These are phyloP conservation scores for Sugiyamaella valdiviana DNA, from an alignment of 805 yeast species.

Conservation along the genomic window DNA sequence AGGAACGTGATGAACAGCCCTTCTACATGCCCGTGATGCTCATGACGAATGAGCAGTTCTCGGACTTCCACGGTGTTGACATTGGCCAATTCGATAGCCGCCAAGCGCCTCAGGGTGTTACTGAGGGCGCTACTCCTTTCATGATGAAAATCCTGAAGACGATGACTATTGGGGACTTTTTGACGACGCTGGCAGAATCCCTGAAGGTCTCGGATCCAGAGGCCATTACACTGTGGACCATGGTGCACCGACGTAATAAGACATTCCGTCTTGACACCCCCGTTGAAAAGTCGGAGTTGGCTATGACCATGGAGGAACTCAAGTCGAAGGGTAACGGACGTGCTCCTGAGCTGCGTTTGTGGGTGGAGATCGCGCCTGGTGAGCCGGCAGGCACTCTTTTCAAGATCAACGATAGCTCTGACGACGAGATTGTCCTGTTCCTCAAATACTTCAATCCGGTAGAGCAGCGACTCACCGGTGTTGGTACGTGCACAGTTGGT, in stretches of 20 bases:
- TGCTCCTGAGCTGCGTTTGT: constrained; percentile 49
- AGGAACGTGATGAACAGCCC: constrained; percentile 68
- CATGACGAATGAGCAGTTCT: constrained; percentile 49
- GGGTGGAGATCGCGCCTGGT: constrained; percentile 41
- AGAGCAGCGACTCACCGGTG: constrained; percentile 52
- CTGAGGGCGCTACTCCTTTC: constrained; percentile 42
- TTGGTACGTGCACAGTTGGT: constrained; percentile 51
- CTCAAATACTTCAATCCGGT: constrained; percentile 62
- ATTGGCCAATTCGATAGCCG: constrained; percentile 55
- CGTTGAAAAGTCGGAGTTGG: constrained; percentile 30
- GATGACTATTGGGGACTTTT: constrained; percentile 46
- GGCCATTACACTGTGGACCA: constrained; percentile 53
- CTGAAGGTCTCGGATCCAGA: constrained; percentile 33
- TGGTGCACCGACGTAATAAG: constrained; percentile 62
- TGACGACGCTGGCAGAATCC: constrained; percentile 42
- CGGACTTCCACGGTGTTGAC: constrained; percentile 66
- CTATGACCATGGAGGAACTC: constrained; percentile 41
- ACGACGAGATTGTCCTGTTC: constrained; percentile 22
- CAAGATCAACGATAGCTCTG: constrained; percentile 9
- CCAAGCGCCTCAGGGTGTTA: constrained; percentile 5
- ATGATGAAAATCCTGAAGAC: constrained; percentile 51
- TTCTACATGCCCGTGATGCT: constrained; percentile 53
- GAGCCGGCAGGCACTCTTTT: constrained; percentile 3
- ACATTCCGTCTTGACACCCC: constrained; percentile 58
- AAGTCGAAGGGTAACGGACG: constrained; percentile 38